A percentile compares a stretch with the other conserved stretches of the same genome.
These are phyloP conservation scores for Rubroboletus pulcherrimus DNA, from an alignment of 768 basidiomycete species.

Conservation along the genomic window DNA sequence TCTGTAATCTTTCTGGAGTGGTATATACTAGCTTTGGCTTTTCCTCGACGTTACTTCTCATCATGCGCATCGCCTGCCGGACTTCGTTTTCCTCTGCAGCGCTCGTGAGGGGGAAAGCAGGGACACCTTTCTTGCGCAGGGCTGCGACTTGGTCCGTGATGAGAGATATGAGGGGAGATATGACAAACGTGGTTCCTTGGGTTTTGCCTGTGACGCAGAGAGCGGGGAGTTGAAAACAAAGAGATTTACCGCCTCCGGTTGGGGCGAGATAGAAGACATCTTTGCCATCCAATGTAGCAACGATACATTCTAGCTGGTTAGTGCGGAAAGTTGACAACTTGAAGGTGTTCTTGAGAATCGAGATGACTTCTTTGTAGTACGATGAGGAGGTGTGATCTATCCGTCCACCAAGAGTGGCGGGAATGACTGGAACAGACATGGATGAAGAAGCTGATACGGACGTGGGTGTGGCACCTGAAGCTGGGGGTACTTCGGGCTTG, in stretches of 20 bases:
- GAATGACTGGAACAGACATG: background rate
- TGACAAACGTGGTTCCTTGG: constrained; percentile 80
- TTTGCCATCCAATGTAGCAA: constrained; percentile 68
- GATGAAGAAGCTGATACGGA: constrained; percentile 12
- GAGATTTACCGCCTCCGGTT: constrained; percentile 89
- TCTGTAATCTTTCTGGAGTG: constrained; percentile 85
- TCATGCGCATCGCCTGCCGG: constrained; percentile 38
- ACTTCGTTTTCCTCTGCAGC: constrained; percentile 42
- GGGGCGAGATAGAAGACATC: constrained; percentile 97
- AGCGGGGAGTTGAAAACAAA: constrained; percentile 90
- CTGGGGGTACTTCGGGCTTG: constrained; percentile 6
- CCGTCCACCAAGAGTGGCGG: constrained; percentile 4
- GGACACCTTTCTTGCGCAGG: constrained; percentile 58
- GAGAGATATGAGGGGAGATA: constrained; percentile 83
- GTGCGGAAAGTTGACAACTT: constrained; percentile 62
- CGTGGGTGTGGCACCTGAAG: constrained; percentile 5
- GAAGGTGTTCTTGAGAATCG: constrained; percentile 45
- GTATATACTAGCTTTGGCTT: constrained; percentile 77
- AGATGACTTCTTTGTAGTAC: constrained; percentile 30
- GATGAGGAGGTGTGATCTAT: constrained; percentile 32
- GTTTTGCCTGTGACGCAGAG: constrained; percentile 70
- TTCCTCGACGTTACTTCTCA: constrained; percentile 35
- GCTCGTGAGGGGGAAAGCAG: constrained; percentile 68
- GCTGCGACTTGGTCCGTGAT: constrained; percentile 86
- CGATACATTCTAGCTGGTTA: constrained; percentile 86